Conservation (phyloP, 371 early-diverging fungal genomes). For the Blastocladiella emersonii region DNA sequence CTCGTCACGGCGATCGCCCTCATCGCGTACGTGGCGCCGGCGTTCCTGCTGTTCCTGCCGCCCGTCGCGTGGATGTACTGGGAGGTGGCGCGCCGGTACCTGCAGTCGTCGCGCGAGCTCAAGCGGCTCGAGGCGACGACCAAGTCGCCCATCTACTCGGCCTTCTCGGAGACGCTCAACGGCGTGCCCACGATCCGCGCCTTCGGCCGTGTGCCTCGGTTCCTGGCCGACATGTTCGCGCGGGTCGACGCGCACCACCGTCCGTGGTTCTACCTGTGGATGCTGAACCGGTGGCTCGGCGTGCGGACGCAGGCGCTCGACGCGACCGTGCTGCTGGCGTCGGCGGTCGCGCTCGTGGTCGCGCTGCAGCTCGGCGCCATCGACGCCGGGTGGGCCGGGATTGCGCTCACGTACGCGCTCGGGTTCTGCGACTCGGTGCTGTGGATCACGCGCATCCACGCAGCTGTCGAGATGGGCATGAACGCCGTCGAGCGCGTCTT, state of each 20-base stretch:
- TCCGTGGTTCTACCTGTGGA: constrained; percentile 69
- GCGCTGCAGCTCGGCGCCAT: constrained; percentile 12
- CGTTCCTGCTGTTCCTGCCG: background rate
- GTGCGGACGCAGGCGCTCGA: constrained; percentile 29
- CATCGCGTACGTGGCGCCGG: constrained; percentile 4
- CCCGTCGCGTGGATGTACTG: background rate
- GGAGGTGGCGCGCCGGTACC: background rate
- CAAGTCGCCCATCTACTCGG: constrained; percentile 31
- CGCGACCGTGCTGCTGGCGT: constrained; percentile 9
- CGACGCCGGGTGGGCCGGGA: constrained; percentile 61
- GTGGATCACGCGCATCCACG: constrained; percentile 67
- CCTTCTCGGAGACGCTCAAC: constrained; percentile 36
- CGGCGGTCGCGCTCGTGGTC: background rate
- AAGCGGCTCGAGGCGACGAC: constrained; percentile 34
- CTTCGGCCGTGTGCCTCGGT: constrained; percentile 44
- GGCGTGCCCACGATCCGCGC: constrained; percentile 74
- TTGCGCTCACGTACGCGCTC: constrained; percentile 56
- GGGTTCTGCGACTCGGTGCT: constrained; percentile 51
- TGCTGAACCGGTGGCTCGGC: constrained; percentile 80
- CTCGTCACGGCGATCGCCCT: background rate
- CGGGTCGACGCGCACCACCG: constrained; percentile 53
- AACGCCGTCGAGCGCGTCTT: constrained; percentile 71
- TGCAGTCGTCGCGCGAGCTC: constrained; percentile 30
- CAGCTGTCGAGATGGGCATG: constrained; percentile 73
- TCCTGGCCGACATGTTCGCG: constrained; percentile 25